Base-by-base conservation (phyloP, 2,329 filamentous ascomycete genomes). In the Davidsoniella australis region DNA sequence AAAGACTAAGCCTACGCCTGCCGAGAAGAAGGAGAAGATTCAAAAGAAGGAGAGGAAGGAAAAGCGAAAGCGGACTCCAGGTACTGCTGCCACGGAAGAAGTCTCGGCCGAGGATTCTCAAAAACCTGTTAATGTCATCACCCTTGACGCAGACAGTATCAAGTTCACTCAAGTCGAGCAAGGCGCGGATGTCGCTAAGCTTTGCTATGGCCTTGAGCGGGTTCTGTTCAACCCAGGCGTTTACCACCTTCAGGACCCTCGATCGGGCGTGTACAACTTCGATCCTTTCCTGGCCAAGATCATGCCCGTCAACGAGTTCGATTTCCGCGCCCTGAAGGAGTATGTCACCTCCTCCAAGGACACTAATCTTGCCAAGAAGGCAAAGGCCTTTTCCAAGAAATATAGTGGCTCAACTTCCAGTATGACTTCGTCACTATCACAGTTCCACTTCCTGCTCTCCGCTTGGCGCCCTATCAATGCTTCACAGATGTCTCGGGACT, bases 321-420 rank as follows among this genome's bases (percentile, higher is more conserved):
- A 98, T 59, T 98, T 94, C 62, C 75, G 84, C 51, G 80, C 86
- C 3, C 64, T 98, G 48, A 85, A 84, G 61, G 73, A 80, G 54
- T 98, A 94, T 63, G 78, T 94, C 55, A 95, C 88, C 0, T 95
- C 91, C 0, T 96, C 89, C 8, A 80, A 84, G 60, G 91, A 98
- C 60, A 64, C 66, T 5, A 76, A 71, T 4, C 70, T 98, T 10
- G 72, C 80, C n/a, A 61, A 70, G 1, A 74, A 91, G 40, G 84
- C 85, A 2, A 68, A 70, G 45, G 64, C 77, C 48, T 64, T 83
- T 53, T 66, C 70, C 10, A 86, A 80, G 61, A 93, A 83, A 60
- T 98, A 93, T 60, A 81, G 87, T 9, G 91, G 91, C 8, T 98
- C 91, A 10, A 96, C 91, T 0, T 98, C 91, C 1, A 96, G 89